phyloP scores from a whole-genome alignment of 2,329 filamentous ascomycete genomes.

The Neofusicoccum sp. region DNA sequence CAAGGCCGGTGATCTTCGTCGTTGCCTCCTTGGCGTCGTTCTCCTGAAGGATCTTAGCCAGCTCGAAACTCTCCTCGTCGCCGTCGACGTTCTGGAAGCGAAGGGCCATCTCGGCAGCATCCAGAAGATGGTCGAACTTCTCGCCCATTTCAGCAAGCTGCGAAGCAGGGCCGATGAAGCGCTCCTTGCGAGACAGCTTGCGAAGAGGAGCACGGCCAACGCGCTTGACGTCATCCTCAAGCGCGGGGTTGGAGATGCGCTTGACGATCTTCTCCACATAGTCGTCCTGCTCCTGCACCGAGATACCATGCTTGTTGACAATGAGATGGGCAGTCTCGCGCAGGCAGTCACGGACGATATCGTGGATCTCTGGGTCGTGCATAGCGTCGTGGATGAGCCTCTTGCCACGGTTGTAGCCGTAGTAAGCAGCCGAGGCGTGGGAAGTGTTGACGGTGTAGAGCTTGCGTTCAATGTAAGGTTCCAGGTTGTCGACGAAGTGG shows the following conservation, averaged over 20 bases:
- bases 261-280: slow-evolving; percentile 92
- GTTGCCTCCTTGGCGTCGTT: slow-evolving; percentile 73
- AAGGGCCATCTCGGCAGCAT: slow-evolving; percentile 85
- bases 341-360: slow-evolving; percentile 75
- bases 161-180: slow-evolving; percentile 87
- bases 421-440: slow-evolving; percentile 94
- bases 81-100: slow-evolving; percentile 93
- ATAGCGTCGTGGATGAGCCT: slow-evolving; percentile 87
- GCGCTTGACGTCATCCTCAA: slow-evolving; percentile 91
- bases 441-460: slow-evolving; percentile 99
- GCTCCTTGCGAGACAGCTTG: slow-evolving; percentile 92
- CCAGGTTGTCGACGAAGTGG: slow-evolving; percentile 87
- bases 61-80: slow-evolving; percentile 83
- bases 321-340: slow-evolving; percentile 85
- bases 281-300: slow-evolving; percentile 69
- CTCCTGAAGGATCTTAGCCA: slow-evolving; percentile 80
- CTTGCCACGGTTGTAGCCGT: slow-evolving; percentile 84
- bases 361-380: slow-evolving; percentile 73
- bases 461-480: slow-evolving; percentile 98
- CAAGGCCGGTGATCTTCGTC: slow-evolving; percentile 76
- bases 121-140: slow-evolving; percentile 70
- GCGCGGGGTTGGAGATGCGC: slow-evolving; percentile 88
- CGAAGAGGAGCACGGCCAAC: slow-evolving; percentile 92
- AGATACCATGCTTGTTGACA: slow-evolving; percentile 80
- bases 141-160: slow-evolving; percentile 81